Percentiles rank a stretch among this genome's conserved stretches.
Evolutionary conservation across 2,329 filamentous ascomycete species (phyloP).

Genomic region (Chlorencoelia australis): DNA sequence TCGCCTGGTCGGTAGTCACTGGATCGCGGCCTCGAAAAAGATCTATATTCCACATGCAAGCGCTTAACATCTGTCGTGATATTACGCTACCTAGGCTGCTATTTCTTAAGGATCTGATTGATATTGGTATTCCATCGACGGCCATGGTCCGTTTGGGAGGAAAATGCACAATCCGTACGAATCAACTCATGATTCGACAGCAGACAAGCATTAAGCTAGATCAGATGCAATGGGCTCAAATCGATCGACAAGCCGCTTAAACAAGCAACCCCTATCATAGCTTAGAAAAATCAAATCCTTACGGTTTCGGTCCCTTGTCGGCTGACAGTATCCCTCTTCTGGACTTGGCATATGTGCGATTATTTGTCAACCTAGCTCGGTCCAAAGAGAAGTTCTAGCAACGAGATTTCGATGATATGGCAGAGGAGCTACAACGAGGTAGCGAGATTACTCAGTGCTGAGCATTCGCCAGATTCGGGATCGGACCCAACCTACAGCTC

Average conservation of each 20-base stretch:
- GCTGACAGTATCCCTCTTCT: slow-evolving; percentile 85
- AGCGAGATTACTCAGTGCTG: slow-evolving; percentile 62
- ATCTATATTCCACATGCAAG: no score
- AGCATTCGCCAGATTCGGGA: slow-evolving; percentile 44
- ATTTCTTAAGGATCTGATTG: slow-evolving; percentile 52
- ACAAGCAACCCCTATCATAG: slow-evolving; percentile 76
- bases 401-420: slow-evolving; percentile 85
- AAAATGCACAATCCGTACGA: slow-evolving; percentile 43
- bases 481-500: slow-evolving; percentile 20
- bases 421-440: slow-evolving; percentile 72
- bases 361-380: slow-evolving; percentile 87
- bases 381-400: slow-evolving; percentile 94
- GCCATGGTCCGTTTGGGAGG: slow-evolving; percentile 53
- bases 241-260: slow-evolving; percentile 91
- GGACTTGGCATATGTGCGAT: slow-evolving; percentile 81
- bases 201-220: slow-evolving; percentile 30
- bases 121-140: slow-evolving; percentile 41
- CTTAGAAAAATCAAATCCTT: slow-evolving; percentile 75
- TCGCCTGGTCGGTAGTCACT: no score
- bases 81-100: slow-evolving; percentile 84
- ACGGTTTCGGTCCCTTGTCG: slow-evolving; percentile 69
- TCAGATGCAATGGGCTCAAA: slow-evolving; percentile 30
- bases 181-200: slow-evolving; percentile 35
- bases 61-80: no score
- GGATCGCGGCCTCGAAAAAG: no score